Base-by-base conservation (phyloP, 2,329 filamentous ascomycete genomes). In the Sporothrix sp. region DNA sequence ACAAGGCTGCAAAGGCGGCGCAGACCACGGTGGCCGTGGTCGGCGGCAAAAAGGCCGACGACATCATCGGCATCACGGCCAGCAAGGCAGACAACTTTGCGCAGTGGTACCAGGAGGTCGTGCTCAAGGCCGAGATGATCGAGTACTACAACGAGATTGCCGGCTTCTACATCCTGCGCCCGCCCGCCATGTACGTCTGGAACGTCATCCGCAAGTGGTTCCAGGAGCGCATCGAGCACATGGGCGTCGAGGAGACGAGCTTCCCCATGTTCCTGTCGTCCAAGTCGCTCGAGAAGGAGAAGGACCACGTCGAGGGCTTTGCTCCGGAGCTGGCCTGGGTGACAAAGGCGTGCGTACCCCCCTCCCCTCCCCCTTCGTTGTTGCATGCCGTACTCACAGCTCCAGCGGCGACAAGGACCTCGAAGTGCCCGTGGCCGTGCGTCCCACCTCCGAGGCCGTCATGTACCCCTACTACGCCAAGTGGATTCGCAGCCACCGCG, bases 301-400 rank as follows among this genome's bases (percentile, higher is more conserved):
- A 96, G 77, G 87, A 93, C 62, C 93, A 98, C 67, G 86, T 98
- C 56, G 91, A 98, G 68, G 93, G 93, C n/a, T 98, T 98, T 66
- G 93, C 93, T 48, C 90, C 93, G 30, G 87, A 93, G 68, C 78
- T 93, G 58, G 87, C 87, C 51, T 93, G 87, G 87, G 87, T 93
- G 25, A 93, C 87, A 48, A 87, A 87, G 68, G 86, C 84, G 75
- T 84, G 68, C 69, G 78, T 52, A 14, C 21, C 16, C 27, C 21
- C 9, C 10, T 69, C 3, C 32, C 16, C 14, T 21, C 42, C 18
- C 7, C 5, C 32, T 10, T 44, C 7, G 33, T 28, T 38, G 8
- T 37, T 18, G n/a, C 23, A 51, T 64, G 48, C 39, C 38, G 60
- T 46, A 51, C 44, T 48, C 50, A 46, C 38, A 36, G 14, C 10